Evolutionary conservation across 2,329 filamentous ascomycete genomes (phyloP), one percentile per base, ranked within the genome.

Genomic region (Neocucurbitaria cava): DNA sequence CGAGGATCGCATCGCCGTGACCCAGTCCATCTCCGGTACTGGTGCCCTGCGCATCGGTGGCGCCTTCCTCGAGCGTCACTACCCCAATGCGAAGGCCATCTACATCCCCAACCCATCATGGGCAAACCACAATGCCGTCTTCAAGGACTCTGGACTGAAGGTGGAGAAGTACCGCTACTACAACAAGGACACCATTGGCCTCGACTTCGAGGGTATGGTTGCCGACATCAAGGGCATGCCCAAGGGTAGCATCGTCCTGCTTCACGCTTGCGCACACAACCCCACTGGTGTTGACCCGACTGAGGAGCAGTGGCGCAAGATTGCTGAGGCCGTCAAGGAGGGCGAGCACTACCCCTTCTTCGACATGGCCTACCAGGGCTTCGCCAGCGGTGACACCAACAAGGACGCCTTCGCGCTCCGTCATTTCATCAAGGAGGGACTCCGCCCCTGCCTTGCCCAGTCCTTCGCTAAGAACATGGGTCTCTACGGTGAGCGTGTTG

Each of bases 381-480:
- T 99, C 74, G 94, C 94, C 69, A 95, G 89, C 62, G 94, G 94
- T 67, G 87, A 96, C 80, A 95, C 91, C 62, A 87, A 96, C 83
- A 88, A 88, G 79, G 94, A 99, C 76, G 95, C 95, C 62, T 98
- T 94, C 76, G 91, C 95, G 58, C 85, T 98, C 65, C 88, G 95
- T 66, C 85, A 97, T 84, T 99, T 99, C 77, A 87, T 97, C 76
- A 85, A 92, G 81, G 83, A 97, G 81, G 94, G 94, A 70, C 92
- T 96, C 83, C 87, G 92, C 75, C 87, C 95, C 75, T 88, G 87
- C 74, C 87, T 98, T 61, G 89, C 90, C 71, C 94, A 98, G 83
- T 95, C 90, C 49, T 98, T 98, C 78, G 94, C 94, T 77, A 98
- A 98, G 89, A 99, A 99, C 87, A 98, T 99, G 94, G 95, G 95